These are phyloP conservation scores for Pterocarpus macrocarpus DNA, from an alignment of 306 rosid genomes.

Conservation along the genomic window DNA sequence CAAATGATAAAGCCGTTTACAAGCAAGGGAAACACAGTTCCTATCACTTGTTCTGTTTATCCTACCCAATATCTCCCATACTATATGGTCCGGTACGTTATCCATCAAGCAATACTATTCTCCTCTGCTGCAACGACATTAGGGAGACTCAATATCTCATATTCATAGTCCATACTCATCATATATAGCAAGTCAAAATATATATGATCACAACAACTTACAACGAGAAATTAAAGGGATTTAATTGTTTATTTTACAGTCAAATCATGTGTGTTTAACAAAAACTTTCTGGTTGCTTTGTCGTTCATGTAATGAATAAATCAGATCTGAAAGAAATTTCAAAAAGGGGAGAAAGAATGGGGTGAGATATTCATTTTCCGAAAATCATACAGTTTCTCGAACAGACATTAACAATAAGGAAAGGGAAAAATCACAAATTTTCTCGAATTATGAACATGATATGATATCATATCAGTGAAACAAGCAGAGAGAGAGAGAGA, in stretches of 20 bases:
- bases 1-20: conserved; percentile 63
- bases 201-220: too few relatives aligned
- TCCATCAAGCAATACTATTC: conserved; percentile 63
- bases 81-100: conserved; percentile 74
- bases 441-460: too few relatives aligned
- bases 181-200: neutral
- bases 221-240: neutral
- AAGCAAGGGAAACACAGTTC: conserved; percentile 66
- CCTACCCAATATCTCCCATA: conserved; percentile 85
- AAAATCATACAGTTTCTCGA: neutral
- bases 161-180: neutral
- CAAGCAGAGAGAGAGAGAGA: too few relatives aligned
- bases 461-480: too few relatives aligned
- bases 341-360: neutral
- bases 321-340: neutral
- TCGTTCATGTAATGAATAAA: neutral
- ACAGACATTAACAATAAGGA: neutral
- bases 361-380: too few relatives aligned
- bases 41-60: conserved; percentile 68
- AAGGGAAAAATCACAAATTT: neutral
- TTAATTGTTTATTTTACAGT: too few relatives aligned
- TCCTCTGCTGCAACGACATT: neutral
- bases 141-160: conserved; percentile 3
- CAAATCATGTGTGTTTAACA: too few relatives aligned
- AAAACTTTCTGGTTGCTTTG: too few relatives aligned